phyloP scores from a whole-genome alignment of 441 rosid species.

The Brassica balearica region DNA sequence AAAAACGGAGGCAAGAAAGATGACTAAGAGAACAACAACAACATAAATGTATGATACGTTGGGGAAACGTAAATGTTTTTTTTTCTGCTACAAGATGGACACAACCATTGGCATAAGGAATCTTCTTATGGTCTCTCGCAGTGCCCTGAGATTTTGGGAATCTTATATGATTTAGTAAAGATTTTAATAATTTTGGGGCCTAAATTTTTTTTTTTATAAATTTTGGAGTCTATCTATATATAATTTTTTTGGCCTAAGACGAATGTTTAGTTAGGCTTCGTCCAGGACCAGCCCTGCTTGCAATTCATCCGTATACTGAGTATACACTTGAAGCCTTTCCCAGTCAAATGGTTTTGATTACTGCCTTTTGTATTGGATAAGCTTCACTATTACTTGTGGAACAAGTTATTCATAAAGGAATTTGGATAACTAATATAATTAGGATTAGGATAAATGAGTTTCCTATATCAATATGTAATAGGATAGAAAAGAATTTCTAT shows the following conservation, averaged over 20 bases:
- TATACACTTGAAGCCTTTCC: not conserved
- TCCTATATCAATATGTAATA: too few species aligned
- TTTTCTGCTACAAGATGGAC: not conserved
- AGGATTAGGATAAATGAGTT: not conserved
- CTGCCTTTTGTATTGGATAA: not conserved
- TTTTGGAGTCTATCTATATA: too few species aligned
- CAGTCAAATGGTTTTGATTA: not conserved
- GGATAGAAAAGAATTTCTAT: not conserved
- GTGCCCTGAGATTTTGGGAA: too few species aligned
- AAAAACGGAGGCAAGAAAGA: not conserved
- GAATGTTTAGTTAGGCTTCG: too few species aligned
- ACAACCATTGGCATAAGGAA: not conserved
- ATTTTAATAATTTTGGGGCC: too few species aligned
- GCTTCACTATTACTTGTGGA: not conserved
- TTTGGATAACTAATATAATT: not conserved
- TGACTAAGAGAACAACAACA: not conserved
- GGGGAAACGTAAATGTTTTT: not conserved
- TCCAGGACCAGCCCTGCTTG: too few species aligned
- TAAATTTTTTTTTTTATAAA: too few species aligned
- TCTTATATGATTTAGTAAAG: too few species aligned
- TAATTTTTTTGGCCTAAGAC: too few species aligned
- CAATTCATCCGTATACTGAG: not conserved
- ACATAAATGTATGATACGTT: not conserved
- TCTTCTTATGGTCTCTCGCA: not conserved
- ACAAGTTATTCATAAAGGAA: not conserved